Evolutionary conservation across 169 alveolate genomes (phyloP), one percentile per base, ranked within the genome.

Genomic region (Eimeria necatrix): DNA sequence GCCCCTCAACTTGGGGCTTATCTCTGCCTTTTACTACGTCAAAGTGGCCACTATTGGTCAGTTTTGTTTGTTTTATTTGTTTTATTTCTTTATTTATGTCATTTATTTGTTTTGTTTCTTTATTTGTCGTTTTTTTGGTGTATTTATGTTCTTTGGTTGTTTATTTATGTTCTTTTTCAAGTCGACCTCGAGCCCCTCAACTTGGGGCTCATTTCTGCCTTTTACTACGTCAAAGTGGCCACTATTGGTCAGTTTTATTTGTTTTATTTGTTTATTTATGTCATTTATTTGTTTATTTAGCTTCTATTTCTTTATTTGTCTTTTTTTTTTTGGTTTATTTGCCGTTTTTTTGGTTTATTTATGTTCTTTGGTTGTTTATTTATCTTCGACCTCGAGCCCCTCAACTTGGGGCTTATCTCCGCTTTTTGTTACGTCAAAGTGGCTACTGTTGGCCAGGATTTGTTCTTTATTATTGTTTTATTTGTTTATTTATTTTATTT

Each of bases 361-460:
- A 32, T 32, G 0, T 32, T 32, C 0, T 32, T 32, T 32, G 0
- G 41, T 32, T 32, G 0, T 32, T 32, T 32, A 32, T 32, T 32
- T 32, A 32, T 32, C 41, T 32, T 32, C n/a, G 97, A 96, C 32
- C 91, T 98, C 85, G 97, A 96, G n/a, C 95, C 97, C 6, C 96
- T 97, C 16, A 97, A 98, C 94, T 94, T 98, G 83, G 99, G 99
- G 73, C 96, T 96, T 86, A 97, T 98, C 8, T 98, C 99, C 0
- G 95, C 96, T 24, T 95, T 94, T 84, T 95, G 78, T 93, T 96
- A 94, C 84, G 94, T 91, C 61, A 76, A 81, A 52, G 95, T 94
- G 86, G 88, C 96, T 80, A 96, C 97, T 84, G 93, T 96, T 84
- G 96, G 96, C 87, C 22, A 53, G 96, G 60, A n/a, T 2, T 32